Base-by-base conservation (phyloP, 2,329 filamentous ascomycete genomes). In the Phialophora tarda region DNA sequence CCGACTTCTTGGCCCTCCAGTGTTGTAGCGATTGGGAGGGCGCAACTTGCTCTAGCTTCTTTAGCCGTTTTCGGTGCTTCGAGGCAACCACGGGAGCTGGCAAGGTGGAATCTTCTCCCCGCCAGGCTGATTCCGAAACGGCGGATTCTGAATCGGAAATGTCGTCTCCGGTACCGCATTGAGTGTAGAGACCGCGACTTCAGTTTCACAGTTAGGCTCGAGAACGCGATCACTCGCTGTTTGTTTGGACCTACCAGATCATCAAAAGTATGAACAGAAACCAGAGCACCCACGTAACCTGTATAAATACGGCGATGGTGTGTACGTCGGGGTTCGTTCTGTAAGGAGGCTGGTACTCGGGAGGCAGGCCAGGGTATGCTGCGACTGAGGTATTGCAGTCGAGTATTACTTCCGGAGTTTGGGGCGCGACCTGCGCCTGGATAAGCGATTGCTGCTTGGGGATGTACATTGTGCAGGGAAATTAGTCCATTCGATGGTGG, bases 31-130 rank as follows among this genome's bases (percentile, higher is more conserved):
- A 64, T 38, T 68, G 66, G 7, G 58, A 17, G 14, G 68, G 68
- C 14, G 68, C 68, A 6, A 68, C 55, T 56, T 70, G 63, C 23
- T 70, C 64, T 10, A 68, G 66, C 28, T 67, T 70, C 59, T 66
- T 68, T 23, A 70, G 62, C 21, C 66, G 38, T 44, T 63, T 66
- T 5, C 64, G 65, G 44, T 70, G 68, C 53, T 66, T 65, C 17
- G 64, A 60, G 28, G 59, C 59, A 5, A 63, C 41, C 2, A 54
- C 28, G 1, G n/a, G 48, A 41, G 44, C 24, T n/a, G 62, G 44
- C 7, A 50, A 56, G 53, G 53, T 56, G 21, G 59, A 44, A 26
- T 68, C 62, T 41, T 67, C 65, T 38, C 65, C 38, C 14, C 63
- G 62, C 67, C 67, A 69, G 47, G 59, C 63, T 17, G 64, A 64